Percentiles rank a stretch among this genome's conserved stretches.
Conservation (phyloP, 768 basidiomycete genomes). For the Krasilnikovozyma curviuscula region DNA sequence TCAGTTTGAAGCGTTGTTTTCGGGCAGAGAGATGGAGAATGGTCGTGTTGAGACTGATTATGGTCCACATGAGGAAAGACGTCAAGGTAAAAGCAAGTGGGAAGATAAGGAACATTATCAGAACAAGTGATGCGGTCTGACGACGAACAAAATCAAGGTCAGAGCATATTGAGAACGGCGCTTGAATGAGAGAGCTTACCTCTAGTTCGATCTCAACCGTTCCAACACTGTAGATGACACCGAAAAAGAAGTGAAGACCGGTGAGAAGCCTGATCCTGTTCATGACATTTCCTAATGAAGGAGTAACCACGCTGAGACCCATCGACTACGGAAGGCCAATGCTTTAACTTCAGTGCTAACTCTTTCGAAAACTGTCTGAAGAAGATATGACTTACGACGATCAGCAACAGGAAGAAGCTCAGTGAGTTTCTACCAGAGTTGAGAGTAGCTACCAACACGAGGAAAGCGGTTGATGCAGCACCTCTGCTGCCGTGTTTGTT, state of each 20-base stretch:
- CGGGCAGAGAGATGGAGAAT: constrained; percentile 66
- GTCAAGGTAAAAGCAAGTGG: constrained; percentile 91
- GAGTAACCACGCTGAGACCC: constrained; percentile 77
- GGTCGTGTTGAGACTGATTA: constrained; percentile 54
- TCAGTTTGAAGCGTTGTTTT: constrained; percentile 32
- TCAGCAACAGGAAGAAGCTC: constrained; percentile 83
- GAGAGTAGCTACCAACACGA: constrained; percentile 85
- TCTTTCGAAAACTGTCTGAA: too few species aligned
- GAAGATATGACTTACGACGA: constrained; percentile 33
- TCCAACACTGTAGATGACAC: constrained; percentile 78
- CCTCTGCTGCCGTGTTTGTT: constrained; percentile 37
- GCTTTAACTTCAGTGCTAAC: too few species aligned
- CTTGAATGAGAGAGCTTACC: constrained; percentile 22
- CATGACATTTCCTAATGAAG: constrained; percentile 71
- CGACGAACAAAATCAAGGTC: not conserved
- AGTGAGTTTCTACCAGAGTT: constrained; percentile 82
- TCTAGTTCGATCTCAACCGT: constrained; percentile 85
- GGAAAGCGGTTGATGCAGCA: constrained; percentile 44
- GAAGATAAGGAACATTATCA: constrained; percentile 74
- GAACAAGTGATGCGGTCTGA: constrained; percentile 51
- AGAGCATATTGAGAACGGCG: not conserved
- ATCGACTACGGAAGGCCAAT: constrained; percentile 35
- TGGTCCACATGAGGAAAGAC: constrained; percentile 87
- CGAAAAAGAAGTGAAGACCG: constrained; percentile 15
- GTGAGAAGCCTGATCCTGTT: constrained; percentile 61